A percentile compares a stretch with the other conserved stretches of the same genome.
Conservation (phyloP, 805 yeast species). For the Cyberlindnera samutprakarnensis region DNA sequence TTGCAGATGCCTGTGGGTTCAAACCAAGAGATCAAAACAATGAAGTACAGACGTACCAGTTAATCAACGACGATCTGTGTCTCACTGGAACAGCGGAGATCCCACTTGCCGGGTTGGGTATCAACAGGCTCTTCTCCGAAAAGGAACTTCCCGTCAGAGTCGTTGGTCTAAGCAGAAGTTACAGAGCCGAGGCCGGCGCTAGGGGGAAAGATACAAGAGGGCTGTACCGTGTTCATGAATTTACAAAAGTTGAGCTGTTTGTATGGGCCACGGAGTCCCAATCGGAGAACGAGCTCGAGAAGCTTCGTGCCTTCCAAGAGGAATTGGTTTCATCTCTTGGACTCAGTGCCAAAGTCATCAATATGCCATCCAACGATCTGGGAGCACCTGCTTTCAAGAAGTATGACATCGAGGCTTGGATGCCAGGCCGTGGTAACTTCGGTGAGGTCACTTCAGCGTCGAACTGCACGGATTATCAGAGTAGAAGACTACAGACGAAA, state of each 20-base stretch:
- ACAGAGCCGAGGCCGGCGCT: constrained; percentile 96
- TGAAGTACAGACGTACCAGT: constrained; percentile 76
- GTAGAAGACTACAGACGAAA: constrained; percentile 72
- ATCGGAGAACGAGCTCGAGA: constrained; percentile 48
- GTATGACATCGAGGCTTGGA: constrained; percentile 93
- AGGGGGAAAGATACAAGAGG: constrained; percentile 91
- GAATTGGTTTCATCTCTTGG: constrained; percentile 61
- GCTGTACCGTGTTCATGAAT: constrained; percentile 90
- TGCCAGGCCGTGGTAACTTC: constrained; percentile 93
- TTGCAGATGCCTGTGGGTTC: constrained; percentile 88
- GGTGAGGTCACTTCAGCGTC: constrained; percentile 92
- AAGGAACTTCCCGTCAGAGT: constrained; percentile 45
- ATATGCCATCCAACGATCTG: constrained; percentile 85
- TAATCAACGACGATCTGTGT: constrained; percentile 49
- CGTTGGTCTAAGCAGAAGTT: constrained; percentile 81
- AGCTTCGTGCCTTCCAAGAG: constrained; percentile 56
- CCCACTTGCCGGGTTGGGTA: constrained; percentile 75
- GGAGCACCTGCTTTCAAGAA: constrained; percentile 93
- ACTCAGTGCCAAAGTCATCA: constrained; percentile 68
- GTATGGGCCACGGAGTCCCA: constrained; percentile 50
- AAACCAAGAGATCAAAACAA: constrained; percentile 83
- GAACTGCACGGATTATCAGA: constrained; percentile 86
- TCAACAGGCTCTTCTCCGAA: constrained; percentile 39
- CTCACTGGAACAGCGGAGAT: constrained; percentile 95
- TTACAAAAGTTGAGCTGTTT: constrained; percentile 89